Evolutionary conservation across 495 filamentous ascomycete species (phyloP).

Genomic region (Aspergillus heteromorphus): DNA sequence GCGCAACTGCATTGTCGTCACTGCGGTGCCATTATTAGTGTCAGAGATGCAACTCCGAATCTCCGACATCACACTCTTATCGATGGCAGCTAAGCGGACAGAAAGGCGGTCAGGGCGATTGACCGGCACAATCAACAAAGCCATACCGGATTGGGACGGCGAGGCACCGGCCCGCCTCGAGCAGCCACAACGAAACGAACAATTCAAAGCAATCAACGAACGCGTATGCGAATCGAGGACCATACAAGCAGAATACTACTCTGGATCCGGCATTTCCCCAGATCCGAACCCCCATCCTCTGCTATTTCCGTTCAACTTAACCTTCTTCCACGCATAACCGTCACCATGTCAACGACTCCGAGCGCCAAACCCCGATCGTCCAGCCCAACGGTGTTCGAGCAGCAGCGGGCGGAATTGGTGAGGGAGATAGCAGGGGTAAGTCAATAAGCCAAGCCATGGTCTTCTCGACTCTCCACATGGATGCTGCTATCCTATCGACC

Average conservation of each 20-base stretch:
- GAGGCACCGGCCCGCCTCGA: conserved; percentile 1
- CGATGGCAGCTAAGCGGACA: not conserved
- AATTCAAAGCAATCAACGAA: not conserved
- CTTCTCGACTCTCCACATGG: no score
- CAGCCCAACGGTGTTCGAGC: conserved; percentile 58
- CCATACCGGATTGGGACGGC: not conserved
- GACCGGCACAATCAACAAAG: not conserved
- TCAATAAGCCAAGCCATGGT: conserved; percentile 42
- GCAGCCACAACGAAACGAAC: not conserved
- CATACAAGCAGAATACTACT: no score
- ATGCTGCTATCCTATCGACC: no score
- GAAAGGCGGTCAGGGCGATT: not conserved
- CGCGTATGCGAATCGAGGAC: not conserved
- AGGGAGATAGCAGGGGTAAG: conserved; percentile 71
- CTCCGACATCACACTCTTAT: not conserved
- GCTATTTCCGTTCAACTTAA: not conserved
- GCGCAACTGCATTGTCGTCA: not conserved
- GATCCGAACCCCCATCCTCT: no score
- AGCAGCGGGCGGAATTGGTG: conserved; percentile 73
- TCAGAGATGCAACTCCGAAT: not conserved
- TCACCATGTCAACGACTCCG: conserved; percentile 16
- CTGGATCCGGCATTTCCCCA: no score
- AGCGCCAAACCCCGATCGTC: conserved; percentile 12
- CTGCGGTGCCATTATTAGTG: no score
- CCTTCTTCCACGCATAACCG: not conserved